Base-by-base conservation (phyloP, 2,329 filamentous ascomycete species). In the Hymenoscyphus salicellus region DNA sequence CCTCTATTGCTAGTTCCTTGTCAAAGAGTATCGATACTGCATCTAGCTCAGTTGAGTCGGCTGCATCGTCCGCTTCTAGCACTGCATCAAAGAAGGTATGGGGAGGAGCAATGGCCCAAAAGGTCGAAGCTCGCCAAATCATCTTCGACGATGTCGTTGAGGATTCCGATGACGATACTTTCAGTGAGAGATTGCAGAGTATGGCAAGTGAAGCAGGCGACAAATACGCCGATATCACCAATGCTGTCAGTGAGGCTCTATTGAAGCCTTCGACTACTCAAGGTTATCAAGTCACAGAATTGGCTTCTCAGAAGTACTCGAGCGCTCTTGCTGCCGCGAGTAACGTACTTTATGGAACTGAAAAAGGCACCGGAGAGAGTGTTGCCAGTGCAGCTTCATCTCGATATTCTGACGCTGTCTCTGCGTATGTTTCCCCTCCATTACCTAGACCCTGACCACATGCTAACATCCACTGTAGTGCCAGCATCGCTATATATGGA, bases 301-400 rank as follows among this genome's bases (percentile, higher is more conserved):
- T 86, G 36, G 84, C 84, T 36, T 81, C 78, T 57, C 84, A 84
- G 60, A 82, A 86, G 68, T 87, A 86, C 67, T 79, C 81, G 17
- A 82, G 79, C 65, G 86, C 85, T 20, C 72, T 87, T 32, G 78
- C 79, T 41, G 85, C 85, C 55, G 86, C 85, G 0, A 86, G 84
- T 61, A 81, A 78, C 61, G 82, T 80, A 5, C 72, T 88, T 0
- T 86, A 86, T 68, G 84, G 84, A 16, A 80, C 77, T 5, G 71
- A 78, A 56, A 72, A 77, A 64, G 77, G 78, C n/a, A 71, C 73
- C 33, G 75, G 71, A 10, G 78, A 81, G 67, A 82, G 79, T 59
- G 77, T 82, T 30, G 79, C 80, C 8, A 83, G 80, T 65, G 79
- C 80, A 46, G 83, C 82, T 17, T 80, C 82, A 26, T 81, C 84